Evolutionary conservation across 768 basidiomycete species (phyloP).

Genomic region (Tricholoma furcatifolium): DNA sequence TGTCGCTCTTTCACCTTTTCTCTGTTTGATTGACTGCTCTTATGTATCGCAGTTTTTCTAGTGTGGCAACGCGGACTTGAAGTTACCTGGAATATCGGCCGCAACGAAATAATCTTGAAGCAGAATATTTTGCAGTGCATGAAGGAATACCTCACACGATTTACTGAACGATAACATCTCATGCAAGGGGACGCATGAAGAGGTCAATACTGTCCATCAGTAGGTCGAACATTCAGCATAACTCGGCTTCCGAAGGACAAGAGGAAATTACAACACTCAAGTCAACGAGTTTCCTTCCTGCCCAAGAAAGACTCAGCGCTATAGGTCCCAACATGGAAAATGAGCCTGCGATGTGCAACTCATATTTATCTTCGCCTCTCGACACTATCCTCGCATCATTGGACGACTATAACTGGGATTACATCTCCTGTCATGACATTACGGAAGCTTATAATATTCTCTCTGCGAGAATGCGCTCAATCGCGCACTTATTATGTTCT

Average conservation of each 20-base stretch:
- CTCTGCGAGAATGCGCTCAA: constrained; percentile 39
- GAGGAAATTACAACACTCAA: not conserved
- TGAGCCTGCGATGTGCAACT: constrained; percentile 14
- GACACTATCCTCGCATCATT: constrained; percentile 47
- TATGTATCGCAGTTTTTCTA: not conserved
- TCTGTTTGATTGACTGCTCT: not conserved
- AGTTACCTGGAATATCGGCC: not conserved
- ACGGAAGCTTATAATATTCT: constrained; percentile 61
- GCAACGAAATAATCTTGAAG: too few species aligned
- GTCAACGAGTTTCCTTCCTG: not conserved
- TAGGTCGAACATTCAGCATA: constrained; percentile 5
- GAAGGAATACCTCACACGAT: too few species aligned
- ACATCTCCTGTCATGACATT: constrained; percentile 51
- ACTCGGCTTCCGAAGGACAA: not conserved
- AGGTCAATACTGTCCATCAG: constrained; percentile 2
- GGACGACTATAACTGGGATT: constrained; percentile 29
- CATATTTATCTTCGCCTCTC: constrained; percentile 41
- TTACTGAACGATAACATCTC: not conserved
- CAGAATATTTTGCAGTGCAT: too few species aligned
- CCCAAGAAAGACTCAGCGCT: not conserved
- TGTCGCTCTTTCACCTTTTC: not conserved
- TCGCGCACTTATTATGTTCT: constrained; percentile 17
- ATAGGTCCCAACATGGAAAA: not conserved
- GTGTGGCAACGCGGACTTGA: not conserved
- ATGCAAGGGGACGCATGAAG: constrained; percentile 6